phyloP scores from a whole-genome alignment of 1,284 basidiomycete genomes.

The Inonotus obliquus region DNA sequence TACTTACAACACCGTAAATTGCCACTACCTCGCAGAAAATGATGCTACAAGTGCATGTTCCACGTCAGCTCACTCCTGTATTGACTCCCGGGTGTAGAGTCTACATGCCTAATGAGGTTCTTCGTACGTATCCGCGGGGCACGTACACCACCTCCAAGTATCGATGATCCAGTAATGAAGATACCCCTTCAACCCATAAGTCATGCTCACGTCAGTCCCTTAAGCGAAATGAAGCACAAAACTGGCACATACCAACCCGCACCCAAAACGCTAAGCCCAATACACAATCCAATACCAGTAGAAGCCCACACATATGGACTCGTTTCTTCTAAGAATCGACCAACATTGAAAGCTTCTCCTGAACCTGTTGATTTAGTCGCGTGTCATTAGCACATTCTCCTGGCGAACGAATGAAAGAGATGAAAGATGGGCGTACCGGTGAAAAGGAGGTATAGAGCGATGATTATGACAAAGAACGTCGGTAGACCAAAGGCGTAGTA shows the following conservation, averaged over 20 bases:
- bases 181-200: conserved; percentile 75
- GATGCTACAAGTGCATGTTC: conserved; percentile 57
- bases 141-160: conserved; percentile 93
- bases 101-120: conserved; percentile 88
- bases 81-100: no score
- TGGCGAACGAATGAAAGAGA: conserved; percentile 9
- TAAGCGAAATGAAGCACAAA: not conserved
- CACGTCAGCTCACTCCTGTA: not conserved
- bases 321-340: conserved; percentile 88
- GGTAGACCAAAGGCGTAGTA: conserved; percentile 69
- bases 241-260: conserved; percentile 81
- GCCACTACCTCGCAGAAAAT: conserved; percentile 99
- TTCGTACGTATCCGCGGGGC: conserved; percentile 95
- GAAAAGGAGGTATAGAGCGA: conserved; percentile 83
- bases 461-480: conserved; percentile 54
- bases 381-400: not conserved
- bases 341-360: conserved; percentile 89
- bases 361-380: conserved; percentile 52
- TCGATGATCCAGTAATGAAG: conserved; percentile 92
- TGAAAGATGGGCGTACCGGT: conserved; percentile 54
- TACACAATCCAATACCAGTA: conserved; percentile 88
- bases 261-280: conserved; percentile 90
- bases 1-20: conserved; percentile 87
- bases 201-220: not conserved
- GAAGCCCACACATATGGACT: conserved; percentile 93